These are phyloP conservation scores for Cryptococcus maquisensis DNA, from an alignment of 1,284 basidiomycete genomes.

Conservation along the genomic window DNA sequence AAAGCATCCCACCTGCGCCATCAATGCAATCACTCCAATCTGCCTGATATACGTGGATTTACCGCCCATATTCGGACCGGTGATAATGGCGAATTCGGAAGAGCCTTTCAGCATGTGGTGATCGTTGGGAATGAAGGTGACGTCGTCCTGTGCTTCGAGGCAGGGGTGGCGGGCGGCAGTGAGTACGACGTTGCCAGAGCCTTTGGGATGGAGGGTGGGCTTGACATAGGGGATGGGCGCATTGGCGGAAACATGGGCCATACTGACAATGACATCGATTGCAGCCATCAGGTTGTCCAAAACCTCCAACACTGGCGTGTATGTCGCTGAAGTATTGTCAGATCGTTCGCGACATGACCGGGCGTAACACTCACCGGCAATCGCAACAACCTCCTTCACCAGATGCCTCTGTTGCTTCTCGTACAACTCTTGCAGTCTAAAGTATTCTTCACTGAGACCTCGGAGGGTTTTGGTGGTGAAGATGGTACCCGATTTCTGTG, in stretches of 20 bases:
- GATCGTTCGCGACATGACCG: background rate
- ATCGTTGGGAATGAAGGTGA: conserved; percentile 94
- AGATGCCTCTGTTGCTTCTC: conserved; percentile 52
- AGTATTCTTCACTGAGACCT: conserved; percentile 67
- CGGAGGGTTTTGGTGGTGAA: conserved; percentile 84
- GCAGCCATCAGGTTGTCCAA: conserved; percentile 84
- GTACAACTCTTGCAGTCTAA: conserved; percentile 32
- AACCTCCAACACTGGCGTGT: conserved; percentile 84
- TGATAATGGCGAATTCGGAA: conserved; percentile 51
- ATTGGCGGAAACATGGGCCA: conserved; percentile 83
- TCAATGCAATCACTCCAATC: conserved; percentile 87
- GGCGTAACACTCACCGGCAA: conserved; percentile 66
- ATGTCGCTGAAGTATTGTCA: conserved; percentile 60
- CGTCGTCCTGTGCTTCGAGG: conserved; percentile 91
- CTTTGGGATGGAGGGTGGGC: conserved; percentile 55
- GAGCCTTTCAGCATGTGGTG: conserved; percentile 40
- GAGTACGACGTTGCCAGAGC: conserved; percentile 71
- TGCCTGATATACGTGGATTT: conserved; percentile 89
- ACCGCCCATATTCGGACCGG: conserved; percentile 95
- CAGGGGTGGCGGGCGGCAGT: conserved; percentile 90
- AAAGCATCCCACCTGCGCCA: conserved; percentile 94
- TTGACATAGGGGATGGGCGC: conserved; percentile 77
- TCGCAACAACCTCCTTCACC: conserved; percentile 88
- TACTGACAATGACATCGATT: conserved; percentile 85
- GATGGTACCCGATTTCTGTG: conserved; percentile 80